Conservation (phyloP, 2,329 filamentous ascomycete species). For the Diaporthe helianthi region DNA sequence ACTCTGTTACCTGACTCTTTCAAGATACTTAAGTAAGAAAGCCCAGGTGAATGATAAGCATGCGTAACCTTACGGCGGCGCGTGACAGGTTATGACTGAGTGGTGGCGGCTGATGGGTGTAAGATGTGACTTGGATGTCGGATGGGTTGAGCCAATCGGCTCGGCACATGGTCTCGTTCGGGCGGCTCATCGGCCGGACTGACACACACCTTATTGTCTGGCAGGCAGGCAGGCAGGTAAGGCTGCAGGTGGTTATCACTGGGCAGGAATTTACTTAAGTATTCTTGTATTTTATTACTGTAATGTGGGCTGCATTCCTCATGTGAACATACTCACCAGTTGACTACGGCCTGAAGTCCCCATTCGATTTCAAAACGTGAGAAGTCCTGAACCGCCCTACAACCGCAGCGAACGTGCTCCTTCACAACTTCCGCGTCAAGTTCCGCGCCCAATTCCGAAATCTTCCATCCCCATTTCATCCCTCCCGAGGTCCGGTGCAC, state of each 20-base stretch:
- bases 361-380: neutral
- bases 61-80: neutral
- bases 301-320: neutral
- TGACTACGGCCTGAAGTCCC: neutral
- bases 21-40: neutral
- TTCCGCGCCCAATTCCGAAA: neutral
- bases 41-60: no score
- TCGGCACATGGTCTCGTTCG: constrained; percentile 27
- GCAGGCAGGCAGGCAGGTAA: neutral
- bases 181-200: constrained; percentile 14
- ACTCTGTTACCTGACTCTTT: neutral
- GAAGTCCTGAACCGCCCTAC: neutral
- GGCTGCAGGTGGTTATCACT: neutral
- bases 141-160: constrained; percentile 26
- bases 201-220: neutral
- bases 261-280: neutral
- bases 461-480: neutral
- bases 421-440: neutral
- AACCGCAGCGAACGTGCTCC: neutral
- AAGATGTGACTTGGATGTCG: no score
- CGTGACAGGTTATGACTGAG: neutral
- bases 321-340: neutral
- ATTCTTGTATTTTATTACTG: neutral
- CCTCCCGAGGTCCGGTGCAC: neutral
- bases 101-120: neutral